phyloP scores from a whole-genome alignment of 768 basidiomycete species.

The Rhizopogon vinicolor region DNA sequence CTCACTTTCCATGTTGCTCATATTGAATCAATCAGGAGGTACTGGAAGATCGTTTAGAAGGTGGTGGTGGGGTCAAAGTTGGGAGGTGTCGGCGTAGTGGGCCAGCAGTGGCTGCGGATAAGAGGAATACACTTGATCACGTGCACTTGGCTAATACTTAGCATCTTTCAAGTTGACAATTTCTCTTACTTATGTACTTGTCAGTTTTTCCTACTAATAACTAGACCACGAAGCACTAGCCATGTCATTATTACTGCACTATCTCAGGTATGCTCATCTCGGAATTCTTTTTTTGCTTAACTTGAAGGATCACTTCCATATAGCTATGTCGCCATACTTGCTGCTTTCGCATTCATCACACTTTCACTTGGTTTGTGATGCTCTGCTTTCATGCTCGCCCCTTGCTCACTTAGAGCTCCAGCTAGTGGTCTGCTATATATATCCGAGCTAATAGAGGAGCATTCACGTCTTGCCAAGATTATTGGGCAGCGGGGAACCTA shows the following conservation, averaged over 20 bases:
- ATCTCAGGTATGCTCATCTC: conserved; percentile 45
- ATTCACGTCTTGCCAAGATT: conserved; percentile 75
- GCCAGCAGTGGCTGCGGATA: background rate
- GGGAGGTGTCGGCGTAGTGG: background rate
- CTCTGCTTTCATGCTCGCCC: background rate
- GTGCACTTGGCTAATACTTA: background rate
- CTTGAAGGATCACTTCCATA: background rate
- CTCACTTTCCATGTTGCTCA: conserved; percentile 92
- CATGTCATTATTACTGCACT: conserved; percentile 39
- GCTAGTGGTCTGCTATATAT: conserved; percentile 93
- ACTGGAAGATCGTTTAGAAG: background rate
- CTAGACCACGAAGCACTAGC: background rate
- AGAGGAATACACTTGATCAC: background rate
- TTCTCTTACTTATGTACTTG: background rate
- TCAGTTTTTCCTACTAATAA: background rate
- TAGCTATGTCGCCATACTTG: conserved; percentile 73
- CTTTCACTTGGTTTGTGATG: conserved; percentile 72
- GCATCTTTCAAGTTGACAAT: background rate
- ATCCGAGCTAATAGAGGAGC: conserved; percentile 94
- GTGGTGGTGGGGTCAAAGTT: background rate
- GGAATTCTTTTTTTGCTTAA: conserved; percentile 4
- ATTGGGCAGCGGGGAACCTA: conserved; percentile 85
- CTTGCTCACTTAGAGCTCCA: conserved; percentile 26
- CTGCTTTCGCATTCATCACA: conserved; percentile 86
- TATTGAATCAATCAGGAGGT: conserved; percentile 17